These are phyloP conservation scores for Debaryomyces subglobosus DNA, from an alignment of 1,139 yeast species.

Conservation along the genomic window DNA sequence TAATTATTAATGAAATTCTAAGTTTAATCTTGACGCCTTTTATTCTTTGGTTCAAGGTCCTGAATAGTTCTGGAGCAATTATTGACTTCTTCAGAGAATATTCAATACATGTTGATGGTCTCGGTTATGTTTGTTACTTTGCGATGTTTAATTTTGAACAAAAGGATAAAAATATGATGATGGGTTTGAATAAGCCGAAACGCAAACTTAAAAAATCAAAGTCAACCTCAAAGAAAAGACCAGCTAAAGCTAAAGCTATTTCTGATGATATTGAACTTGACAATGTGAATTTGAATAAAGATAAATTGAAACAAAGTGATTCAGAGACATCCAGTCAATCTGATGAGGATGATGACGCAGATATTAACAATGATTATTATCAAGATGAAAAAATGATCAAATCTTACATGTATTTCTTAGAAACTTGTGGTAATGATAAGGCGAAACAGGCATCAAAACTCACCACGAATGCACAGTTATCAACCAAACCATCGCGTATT, in stretches of 20 bases:
- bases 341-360: slow-evolving; percentile 40
- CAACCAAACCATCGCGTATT: slow-evolving; percentile 5
- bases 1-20: slow-evolving; percentile 77
- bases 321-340: slow-evolving; percentile 8
- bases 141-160: slow-evolving; percentile 87
- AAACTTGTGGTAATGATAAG: slow-evolving; percentile 58
- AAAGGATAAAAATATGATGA: slow-evolving; percentile 54
- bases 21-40: slow-evolving; percentile 86
- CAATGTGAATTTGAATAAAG: slow-evolving; percentile 12
- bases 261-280: slow-evolving; percentile 19
- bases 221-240: slow-evolving; percentile 4
- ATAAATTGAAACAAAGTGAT: slow-evolving; percentile 12
- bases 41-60: slow-evolving; percentile 80
- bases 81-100: slow-evolving; percentile 90
- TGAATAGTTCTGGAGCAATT: slow-evolving; percentile 70
- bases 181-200: slow-evolving; percentile 31
- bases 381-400: slow-evolving; percentile 91
- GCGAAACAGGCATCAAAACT: slow-evolving; percentile 4
- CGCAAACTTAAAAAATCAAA: slow-evolving; percentile 20
- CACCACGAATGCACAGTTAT: not conserved
- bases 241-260: slow-evolving; percentile 8
- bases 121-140: slow-evolving; percentile 91
- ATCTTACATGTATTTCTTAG: slow-evolving; percentile 83
- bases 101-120: slow-evolving; percentile 88
- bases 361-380: slow-evolving; percentile 29